Evolutionary conservation across 805 yeast genomes (phyloP), one percentile per base, ranked within the genome.

Genomic region (Ogataea ramenticola): DNA sequence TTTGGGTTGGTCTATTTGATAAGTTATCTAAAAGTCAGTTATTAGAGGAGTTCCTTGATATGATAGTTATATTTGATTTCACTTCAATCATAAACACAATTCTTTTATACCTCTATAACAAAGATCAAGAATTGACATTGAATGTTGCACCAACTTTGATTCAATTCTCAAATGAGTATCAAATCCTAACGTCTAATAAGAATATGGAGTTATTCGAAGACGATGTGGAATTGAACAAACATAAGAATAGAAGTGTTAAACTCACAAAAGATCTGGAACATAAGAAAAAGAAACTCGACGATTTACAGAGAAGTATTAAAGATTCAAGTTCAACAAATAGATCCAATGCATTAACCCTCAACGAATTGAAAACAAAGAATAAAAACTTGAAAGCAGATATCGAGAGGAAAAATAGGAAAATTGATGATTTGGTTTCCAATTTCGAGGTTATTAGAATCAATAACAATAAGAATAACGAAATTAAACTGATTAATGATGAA

Each of bases 381-480:
- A 43, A 43, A 4, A 46, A 48, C 10, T 42, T 61, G 14, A 46
- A 51, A 21, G 41, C 41, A 1, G 51, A 50, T 14, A 40, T 48
- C 11, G 45, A 41, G 4, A 41, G 44, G 5, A 36, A 45, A 30
- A 51, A 49, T 16, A 41, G 49, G 2, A 50, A 53, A 43, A 46
- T 62, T 19, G 53, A 56, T 17, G 45, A 49, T 1, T 40, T 51
- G 27, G 39, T 60, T 20, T 49, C 63, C 3, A 62, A 60, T 43
- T 59, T 57, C 41, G 66, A 64, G 41, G 64, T 62, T 20, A 60
- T 64, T 37, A 56, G 52, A 40, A 50, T 52, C 14, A 62, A 58
- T 37, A 58, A 61, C 45, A 60, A 60, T 24, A 60, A 60, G 36
- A 64, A 61, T 36, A 44, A 46, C 17, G 60, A 61, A 39, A 57